Percentiles rank a stretch among this genome's conserved stretches.
Conservation (phyloP, 176 grass and related monocot genomes). For the Cenchrus purpureus region DNA sequence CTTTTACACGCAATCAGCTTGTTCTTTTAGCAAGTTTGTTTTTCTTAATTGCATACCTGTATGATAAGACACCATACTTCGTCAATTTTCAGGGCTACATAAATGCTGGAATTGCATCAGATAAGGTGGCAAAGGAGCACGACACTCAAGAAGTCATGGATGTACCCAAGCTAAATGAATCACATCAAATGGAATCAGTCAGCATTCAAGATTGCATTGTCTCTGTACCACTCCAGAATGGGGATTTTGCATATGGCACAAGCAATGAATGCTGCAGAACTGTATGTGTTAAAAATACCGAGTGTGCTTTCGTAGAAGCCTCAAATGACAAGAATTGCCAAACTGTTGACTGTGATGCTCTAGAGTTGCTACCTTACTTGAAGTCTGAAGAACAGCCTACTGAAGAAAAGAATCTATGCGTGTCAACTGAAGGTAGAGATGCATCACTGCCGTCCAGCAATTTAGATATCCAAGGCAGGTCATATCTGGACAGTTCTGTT, state of each 20-base stretch:
- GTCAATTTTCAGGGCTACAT: slow-evolving; percentile 79
- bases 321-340: slow-evolving; percentile 35
- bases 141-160: slow-evolving; percentile 49
- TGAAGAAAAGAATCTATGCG: slow-evolving; percentile 45
- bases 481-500: slow-evolving; percentile 30
- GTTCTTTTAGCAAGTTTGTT: slow-evolving; percentile 26
- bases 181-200: slow-evolving; percentile 41
- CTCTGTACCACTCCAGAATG: slow-evolving; percentile 34
- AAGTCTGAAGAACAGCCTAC: slow-evolving; percentile 25
- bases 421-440: slow-evolving; percentile 37
- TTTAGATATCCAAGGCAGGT: slow-evolving; percentile 1
- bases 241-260: slow-evolving; percentile 33
- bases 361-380: slow-evolving; percentile 33
- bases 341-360: slow-evolving; percentile 28
- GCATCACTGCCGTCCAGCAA: slow-evolving; percentile 27
- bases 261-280: slow-evolving; percentile 18
- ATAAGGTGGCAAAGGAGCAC: slow-evolving; percentile 34
- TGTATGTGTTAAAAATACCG: slow-evolving; percentile 28
- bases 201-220: slow-evolving; percentile 46
- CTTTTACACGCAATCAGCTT: slow-evolving; percentile 33
- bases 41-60: slow-evolving; percentile 31
- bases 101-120: slow-evolving; percentile 92
- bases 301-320: slow-evolving; percentile 42
- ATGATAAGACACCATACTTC: slow-evolving; percentile 22
- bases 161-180: slow-evolving; percentile 49